Base-by-base conservation (phyloP, 2,329 filamentous ascomycete species). In the Aureobasidium sp. region DNA sequence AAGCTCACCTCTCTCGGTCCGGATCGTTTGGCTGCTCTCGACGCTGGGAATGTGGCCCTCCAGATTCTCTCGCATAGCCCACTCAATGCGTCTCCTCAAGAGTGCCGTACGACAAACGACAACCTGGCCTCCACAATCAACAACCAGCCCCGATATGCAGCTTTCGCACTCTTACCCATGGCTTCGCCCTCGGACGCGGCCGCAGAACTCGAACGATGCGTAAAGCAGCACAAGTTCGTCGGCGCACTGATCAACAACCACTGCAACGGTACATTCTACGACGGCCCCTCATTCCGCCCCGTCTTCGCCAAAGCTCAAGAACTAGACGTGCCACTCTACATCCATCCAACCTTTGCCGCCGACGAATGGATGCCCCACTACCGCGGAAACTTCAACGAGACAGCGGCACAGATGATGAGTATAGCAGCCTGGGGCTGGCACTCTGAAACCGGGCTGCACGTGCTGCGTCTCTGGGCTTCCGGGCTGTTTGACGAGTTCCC, bases 401-500 rank as follows among this genome's bases (percentile, higher is more conserved):
- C 65, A 2, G 68, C 69, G 0, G 66, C 63, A 17, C 64, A 65
- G 7, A 67, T 69, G 10, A 69, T 82, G 53, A 73, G 73, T 9
- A 71, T 73, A 15, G 74, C 69, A 42, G 77, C 74, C 0, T 80
- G 75, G 69, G 79, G 78, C 7, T 82, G 80, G 77, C 81, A 84
- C 65, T 69, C 70, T 7, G 75, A 80, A 10, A 78, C 77, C 0
- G 80, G 74, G 0, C 66, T 82, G 33, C 77, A 79, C 53, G 64
- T 81, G 8, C 64, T 82, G 17, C 71, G 74, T 13, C 73, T 85
- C 1, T 84, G 76, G 64, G 76, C 78, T 1, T 71, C 74, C 0
- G 81, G 81, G 1, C 65, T 84, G 1, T 85, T 85, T 63, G 82
- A 84, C 67, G 70, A 74, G 4, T 79, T 78, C 45, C 81, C 81